Evolutionary conservation across 768 basidiomycete genomes (phyloP).

Genomic region (Podaxis carcinomalis): DNA sequence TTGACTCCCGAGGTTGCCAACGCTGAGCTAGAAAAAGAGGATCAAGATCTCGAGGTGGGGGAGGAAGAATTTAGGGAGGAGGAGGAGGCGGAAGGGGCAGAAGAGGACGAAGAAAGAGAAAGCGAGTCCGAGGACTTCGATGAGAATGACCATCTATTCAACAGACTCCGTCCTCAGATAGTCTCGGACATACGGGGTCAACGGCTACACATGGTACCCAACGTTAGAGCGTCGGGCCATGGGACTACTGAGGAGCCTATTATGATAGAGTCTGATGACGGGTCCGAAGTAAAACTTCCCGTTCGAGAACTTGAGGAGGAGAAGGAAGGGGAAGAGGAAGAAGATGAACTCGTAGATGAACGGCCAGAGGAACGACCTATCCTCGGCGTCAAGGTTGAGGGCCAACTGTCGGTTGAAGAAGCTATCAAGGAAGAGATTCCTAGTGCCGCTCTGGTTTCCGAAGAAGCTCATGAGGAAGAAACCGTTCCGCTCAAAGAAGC

Average conservation of each 20-base stretch:
- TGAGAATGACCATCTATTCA: slow-evolving; percentile 5
- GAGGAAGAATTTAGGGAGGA: not conserved
- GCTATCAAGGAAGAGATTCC: slow-evolving; percentile 16
- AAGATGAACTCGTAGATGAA: not conserved
- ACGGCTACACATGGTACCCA: not conserved
- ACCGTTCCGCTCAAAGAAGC: not conserved
- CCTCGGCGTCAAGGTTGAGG: slow-evolving; percentile 12
- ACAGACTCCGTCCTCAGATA: not conserved
- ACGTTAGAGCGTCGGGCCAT: not conserved
- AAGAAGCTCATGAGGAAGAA: slow-evolving; percentile 3
- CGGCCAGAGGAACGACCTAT: not conserved
- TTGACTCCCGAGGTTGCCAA: slow-evolving; percentile 2
- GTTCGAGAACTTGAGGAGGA: not conserved
- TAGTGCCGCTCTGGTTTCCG: slow-evolving; percentile 7
- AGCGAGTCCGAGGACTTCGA: not conserved
- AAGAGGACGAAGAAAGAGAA: not conserved
- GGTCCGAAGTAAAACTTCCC: slow-evolving; percentile 1
- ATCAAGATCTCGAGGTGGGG: not conserved
- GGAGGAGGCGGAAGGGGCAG: slow-evolving; percentile 7
- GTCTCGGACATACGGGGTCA: not conserved
- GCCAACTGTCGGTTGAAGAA: slow-evolving; percentile 13
- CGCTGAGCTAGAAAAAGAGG: not conserved
- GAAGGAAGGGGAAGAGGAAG: not conserved
- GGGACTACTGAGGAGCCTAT: slow-evolving; percentile 4
- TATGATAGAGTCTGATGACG: slow-evolving; percentile 11